Evolutionary conservation across 805 yeast genomes (phyloP).

Genomic region (Candida vartiovaarae): DNA sequence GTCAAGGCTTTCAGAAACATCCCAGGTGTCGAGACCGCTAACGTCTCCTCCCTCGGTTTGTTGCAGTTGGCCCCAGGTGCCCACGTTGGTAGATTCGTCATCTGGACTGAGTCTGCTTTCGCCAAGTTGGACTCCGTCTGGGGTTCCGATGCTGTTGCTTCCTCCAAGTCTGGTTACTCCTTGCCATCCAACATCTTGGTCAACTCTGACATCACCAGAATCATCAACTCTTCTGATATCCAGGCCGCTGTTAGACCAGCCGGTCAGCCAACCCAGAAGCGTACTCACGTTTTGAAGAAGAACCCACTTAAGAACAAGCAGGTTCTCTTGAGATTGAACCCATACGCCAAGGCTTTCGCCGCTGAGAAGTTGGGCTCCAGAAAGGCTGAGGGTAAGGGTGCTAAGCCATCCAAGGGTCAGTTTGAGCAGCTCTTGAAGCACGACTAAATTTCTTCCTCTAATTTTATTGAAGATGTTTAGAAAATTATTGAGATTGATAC

Average conservation of each 20-base stretch:
- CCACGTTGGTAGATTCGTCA: constrained; percentile 98
- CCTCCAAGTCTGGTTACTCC: constrained; percentile 82
- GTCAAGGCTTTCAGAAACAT: constrained; percentile 99
- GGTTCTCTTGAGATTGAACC: constrained; percentile 97
- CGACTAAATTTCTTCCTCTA: constrained; percentile 30
- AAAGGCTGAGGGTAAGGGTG: constrained; percentile 60
- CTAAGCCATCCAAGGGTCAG: constrained; percentile 65
- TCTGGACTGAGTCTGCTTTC: constrained; percentile 99
- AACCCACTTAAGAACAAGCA: constrained; percentile 99
- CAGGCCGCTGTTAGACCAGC: constrained; percentile 97
- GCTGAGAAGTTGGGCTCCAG: constrained; percentile 84
- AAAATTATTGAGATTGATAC: too few relatives aligned
- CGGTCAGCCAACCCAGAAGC: constrained; percentile 89
- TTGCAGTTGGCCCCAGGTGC: constrained; percentile 99
- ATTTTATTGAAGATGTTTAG: too few relatives aligned
- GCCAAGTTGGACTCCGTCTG: constrained; percentile 94
- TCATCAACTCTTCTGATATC: constrained; percentile 98
- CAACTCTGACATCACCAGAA: constrained; percentile 93
- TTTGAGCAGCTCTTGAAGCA: constrained; percentile 63
- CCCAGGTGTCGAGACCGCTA: constrained; percentile 98
- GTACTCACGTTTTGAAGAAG: constrained; percentile 95
- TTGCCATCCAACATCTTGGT: constrained; percentile 93
- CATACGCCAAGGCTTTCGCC: constrained; percentile 96
- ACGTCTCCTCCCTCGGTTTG: constrained; percentile 87
- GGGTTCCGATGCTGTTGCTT: constrained; percentile 85